phyloP scores from a whole-genome alignment of 257 asterid genomes.

The Primulina tabacum region DNA sequence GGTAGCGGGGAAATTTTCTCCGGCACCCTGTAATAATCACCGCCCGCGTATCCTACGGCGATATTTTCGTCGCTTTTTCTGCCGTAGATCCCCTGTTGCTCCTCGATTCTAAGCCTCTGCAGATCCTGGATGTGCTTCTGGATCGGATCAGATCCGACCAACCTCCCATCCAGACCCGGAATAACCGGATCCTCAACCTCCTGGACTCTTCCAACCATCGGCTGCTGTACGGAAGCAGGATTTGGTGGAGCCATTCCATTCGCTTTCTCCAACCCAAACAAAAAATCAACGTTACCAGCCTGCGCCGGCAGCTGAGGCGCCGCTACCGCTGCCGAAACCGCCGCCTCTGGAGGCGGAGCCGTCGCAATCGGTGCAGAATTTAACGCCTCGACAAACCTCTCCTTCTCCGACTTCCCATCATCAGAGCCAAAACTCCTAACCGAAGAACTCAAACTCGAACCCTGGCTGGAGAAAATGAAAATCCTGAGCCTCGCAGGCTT shows the following conservation, averaged over 20 bases:
- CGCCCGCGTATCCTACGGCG: conserved; percentile 41
- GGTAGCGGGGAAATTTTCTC: conserved; percentile 46
- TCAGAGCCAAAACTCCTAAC: conserved; percentile 68
- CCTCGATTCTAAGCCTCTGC: conserved; percentile 76
- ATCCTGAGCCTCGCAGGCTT: conserved; percentile 81
- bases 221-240: conserved; percentile 34
- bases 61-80: conserved; percentile 62
- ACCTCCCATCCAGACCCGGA: conserved; percentile 51
- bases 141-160: conserved; percentile 68
- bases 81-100: conserved; percentile 54
- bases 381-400: conserved; percentile 85
- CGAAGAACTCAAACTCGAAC: conserved; percentile 41
- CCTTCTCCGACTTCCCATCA: conserved; percentile 80
- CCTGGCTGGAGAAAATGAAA: conserved; percentile 54
- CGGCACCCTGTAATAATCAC: conserved; percentile 60
- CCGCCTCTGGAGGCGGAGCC: conserved; percentile 36
- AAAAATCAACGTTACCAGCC: conserved; percentile 49
- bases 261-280: conserved; percentile 72
- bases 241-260: conserved; percentile 31
- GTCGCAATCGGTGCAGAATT: conserved; percentile 74
- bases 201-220: conserved; percentile 34
- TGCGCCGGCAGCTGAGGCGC: conserved; percentile 34
- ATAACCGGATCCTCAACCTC: conserved; percentile 42
- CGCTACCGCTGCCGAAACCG: conserved; percentile 16
- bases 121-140: conserved; percentile 94